Conservation (phyloP, 1,284 basidiomycete genomes). For the Uromyces viciae-fabae region DNA sequence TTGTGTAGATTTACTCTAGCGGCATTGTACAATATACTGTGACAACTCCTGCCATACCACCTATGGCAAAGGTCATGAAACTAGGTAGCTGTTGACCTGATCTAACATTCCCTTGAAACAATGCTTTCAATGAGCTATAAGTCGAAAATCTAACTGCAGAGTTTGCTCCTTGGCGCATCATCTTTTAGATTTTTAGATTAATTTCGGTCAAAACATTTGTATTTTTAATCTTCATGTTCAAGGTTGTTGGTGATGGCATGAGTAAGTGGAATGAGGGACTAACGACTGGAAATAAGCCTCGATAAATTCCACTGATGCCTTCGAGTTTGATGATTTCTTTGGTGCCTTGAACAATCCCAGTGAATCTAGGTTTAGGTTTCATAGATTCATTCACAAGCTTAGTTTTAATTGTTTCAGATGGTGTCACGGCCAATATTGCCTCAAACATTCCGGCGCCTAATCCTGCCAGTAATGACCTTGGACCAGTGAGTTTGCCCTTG, state of each 20-base stretch:
- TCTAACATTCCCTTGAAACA: slow-evolving; percentile 76
- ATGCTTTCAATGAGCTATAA: slow-evolving; percentile 78
- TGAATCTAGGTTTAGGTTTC: slow-evolving; percentile 74
- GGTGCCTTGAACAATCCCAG: slow-evolving; percentile 83
- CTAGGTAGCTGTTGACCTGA: slow-evolving; percentile 80
- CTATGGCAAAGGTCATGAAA: slow-evolving; percentile 88
- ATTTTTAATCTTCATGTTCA: too few species aligned
- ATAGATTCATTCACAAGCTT: slow-evolving; percentile 95
- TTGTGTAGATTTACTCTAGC: slow-evolving; percentile 22
- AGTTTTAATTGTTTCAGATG: slow-evolving; percentile 98
- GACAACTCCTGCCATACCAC: slow-evolving; percentile 84
- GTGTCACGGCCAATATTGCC: slow-evolving; percentile 90
- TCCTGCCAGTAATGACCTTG: slow-evolving; percentile 79
- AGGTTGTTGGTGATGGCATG: too few species aligned
- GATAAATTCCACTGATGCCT: slow-evolving; percentile 73
- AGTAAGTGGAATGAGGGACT: slow-evolving; percentile 53
- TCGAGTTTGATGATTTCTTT: slow-evolving; percentile 75
- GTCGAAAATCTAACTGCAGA: slow-evolving; percentile 95
- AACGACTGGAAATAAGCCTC: slow-evolving; percentile 89
- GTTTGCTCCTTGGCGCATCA: slow-evolving; percentile 96
- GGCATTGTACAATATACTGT: slow-evolving; percentile 68
- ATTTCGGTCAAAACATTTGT: too few species aligned
- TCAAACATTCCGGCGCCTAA: slow-evolving; percentile 92
- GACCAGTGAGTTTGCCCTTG: slow-evolving; percentile 82
- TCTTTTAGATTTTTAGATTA: too few species aligned